phyloP scores from a whole-genome alignment of 306 rosid genomes.

The Sechiopsis laciniata region DNA sequence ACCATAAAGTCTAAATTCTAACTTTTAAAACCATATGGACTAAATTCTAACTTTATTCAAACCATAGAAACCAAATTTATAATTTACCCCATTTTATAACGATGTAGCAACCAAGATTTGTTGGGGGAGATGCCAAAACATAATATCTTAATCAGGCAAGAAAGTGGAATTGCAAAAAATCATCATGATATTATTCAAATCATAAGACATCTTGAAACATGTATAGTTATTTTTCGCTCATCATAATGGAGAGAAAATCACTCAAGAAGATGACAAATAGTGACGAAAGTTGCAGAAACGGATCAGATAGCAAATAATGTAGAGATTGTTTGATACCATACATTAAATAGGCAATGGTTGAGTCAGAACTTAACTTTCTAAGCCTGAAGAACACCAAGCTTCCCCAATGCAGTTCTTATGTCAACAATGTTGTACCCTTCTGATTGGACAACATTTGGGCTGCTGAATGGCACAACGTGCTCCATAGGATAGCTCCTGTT shows the following conservation, averaged over 20 bases:
- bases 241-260: slow-evolving; percentile 14
- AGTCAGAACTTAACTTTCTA: slow-evolving; percentile 11
- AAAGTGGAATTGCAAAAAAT: neutral
- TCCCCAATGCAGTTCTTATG: slow-evolving; percentile 34
- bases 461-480: slow-evolving; percentile 30
- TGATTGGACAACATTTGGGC: slow-evolving; percentile 36
- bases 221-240: neutral
- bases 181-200: neutral
- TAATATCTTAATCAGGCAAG: neutral
- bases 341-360: slow-evolving; percentile 3
- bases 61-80: too few relatives aligned
- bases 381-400: slow-evolving; percentile 35
- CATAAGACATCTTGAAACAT: slow-evolving; percentile 6
- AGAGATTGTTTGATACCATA: neutral
- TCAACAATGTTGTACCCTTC: slow-evolving; percentile 27
- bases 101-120: neutral
- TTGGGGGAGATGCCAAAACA: neutral
- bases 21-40: too few relatives aligned
- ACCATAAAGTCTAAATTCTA: too few relatives aligned
- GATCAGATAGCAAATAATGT: neutral
- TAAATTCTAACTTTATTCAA: too few relatives aligned
- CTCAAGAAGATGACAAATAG: neutral
- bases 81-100: neutral
- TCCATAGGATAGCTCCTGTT: slow-evolving; percentile 38
- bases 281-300: slow-evolving; percentile 2